A percentile compares a stretch with the other conserved stretches of the same genome.
Conservation (phyloP, 345 rosid species). For the Populus deltoides region DNA sequence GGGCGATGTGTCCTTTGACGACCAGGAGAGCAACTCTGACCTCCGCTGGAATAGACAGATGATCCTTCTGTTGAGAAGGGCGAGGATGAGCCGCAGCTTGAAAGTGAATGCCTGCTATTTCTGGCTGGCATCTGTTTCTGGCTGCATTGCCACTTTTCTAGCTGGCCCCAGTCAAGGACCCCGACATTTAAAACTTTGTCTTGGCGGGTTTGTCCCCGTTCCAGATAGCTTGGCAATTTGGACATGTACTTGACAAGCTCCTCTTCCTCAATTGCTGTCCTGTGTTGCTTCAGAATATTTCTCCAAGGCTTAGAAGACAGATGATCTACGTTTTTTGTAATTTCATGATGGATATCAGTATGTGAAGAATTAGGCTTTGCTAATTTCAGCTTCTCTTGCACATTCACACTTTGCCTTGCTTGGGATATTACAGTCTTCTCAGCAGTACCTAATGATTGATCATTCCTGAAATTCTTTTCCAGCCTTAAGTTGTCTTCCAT, state of each 20-base stretch:
- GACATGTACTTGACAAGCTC: conserved; percentile 96
- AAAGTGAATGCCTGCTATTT: conserved; percentile 43
- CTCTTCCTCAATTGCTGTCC: conserved; percentile 37
- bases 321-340: conserved; percentile 38
- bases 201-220: conserved; percentile 47
- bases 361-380: conserved; percentile 42
- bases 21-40: conserved; percentile 42
- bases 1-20: conserved; percentile 35
- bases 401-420: conserved; percentile 28
- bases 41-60: conserved; percentile 45
- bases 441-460: conserved; percentile 28
- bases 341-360: conserved; percentile 49
- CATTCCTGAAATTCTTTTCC: conserved; percentile 31
- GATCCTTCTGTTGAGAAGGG: conserved; percentile 44
- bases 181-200: conserved; percentile 76
- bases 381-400: conserved; percentile 37
- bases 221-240: conserved; percentile 72
- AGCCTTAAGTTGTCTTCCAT: conserved; percentile 44
- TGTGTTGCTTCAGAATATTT: conserved; percentile 27
- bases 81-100: conserved; percentile 44
- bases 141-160: conserved; percentile 77
- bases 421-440: conserved; percentile 26
- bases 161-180: conserved; percentile 87
- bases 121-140: conserved; percentile 40
- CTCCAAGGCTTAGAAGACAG: conserved; percentile 30